Evolutionary conservation across 768 basidiomycete species (phyloP), one percentile per base, ranked within the genome.

Genomic region (Podaxis sp.): DNA sequence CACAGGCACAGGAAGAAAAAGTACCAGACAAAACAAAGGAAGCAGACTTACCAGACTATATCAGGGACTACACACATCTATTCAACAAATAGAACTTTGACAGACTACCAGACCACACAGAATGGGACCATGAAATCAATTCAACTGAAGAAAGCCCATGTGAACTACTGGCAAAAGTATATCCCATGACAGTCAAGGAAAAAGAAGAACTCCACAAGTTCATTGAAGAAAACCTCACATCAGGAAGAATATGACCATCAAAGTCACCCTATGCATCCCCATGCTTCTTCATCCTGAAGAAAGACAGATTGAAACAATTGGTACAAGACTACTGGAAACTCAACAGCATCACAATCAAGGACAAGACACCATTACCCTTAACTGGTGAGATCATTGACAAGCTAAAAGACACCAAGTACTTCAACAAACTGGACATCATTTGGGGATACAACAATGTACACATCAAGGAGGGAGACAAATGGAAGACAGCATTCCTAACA

Each of bases 281-380:
- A 15, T 66, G 70, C 63, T 70, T 71, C 52, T 72, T 72, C 38
- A 37, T 59, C 13, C 48, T 24, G 10, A 59, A 63, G 67, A 62
- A 73, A 57, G 69, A 68, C 48, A 58, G 60, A 2, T 50, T 58
- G 71, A 73, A 0, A 62, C 1, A 63, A 0, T 71, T 65, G 56
- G 69, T 76, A 0, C 74, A 75, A n/a, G 67, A 77, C 46, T 78
- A 73, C 46, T 41, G 66, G n/a, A 67, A 65, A 6, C 66, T 77
- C 0, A 78, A 78, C 53, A 56, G 69, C 7, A 70, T 72, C 59
- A 75, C 74, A 0, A 62, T 72, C 4, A 72, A 74, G 26, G 66
- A 76, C 61, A 44, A 49, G 7, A 76, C 77, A 48, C 77, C 74
- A 0, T 56, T 76, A 7, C 75, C 74, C 0, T 69, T 73, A 4